These are phyloP conservation scores for Dalechampia spathulata DNA, from an alignment of 441 rosid species.

Conservation along the genomic window DNA sequence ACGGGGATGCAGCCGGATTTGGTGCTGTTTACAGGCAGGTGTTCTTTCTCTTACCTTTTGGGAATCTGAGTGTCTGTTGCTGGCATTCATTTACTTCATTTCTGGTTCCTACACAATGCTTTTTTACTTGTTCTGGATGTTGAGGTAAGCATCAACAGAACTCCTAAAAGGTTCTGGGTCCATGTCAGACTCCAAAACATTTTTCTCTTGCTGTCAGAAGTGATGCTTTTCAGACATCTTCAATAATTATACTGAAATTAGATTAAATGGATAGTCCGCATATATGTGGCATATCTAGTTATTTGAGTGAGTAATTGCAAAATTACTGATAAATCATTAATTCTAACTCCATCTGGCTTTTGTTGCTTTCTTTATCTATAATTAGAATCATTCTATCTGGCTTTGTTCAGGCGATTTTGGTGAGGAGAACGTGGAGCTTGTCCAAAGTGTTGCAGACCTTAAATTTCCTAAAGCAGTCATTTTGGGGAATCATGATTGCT, in stretches of 20 bases:
- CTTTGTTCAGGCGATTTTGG: slow-evolving; percentile 80
- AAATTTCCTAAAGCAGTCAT: slow-evolving; percentile 70
- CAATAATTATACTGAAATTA: not conserved
- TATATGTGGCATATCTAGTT: not conserved
- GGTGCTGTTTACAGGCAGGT: slow-evolving; percentile 91
- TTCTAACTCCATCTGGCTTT: not conserved
- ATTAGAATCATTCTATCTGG: not conserved
- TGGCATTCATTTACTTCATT: slow-evolving; percentile 5
- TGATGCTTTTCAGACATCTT: not conserved
- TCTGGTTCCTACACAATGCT: slow-evolving; percentile 2
- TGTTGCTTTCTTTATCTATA: not conserved
- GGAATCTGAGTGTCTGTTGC: slow-evolving; percentile 4
- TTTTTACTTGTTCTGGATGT: not conserved
- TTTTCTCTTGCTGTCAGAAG: not conserved
- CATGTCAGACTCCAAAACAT: not conserved
- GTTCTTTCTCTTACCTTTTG: slow-evolving; percentile 15
- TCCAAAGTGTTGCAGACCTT: slow-evolving; percentile 56
- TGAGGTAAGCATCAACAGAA: slow-evolving; percentile 9
- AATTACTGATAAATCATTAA: not conserved
- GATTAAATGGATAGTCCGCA: slow-evolving; percentile 2
- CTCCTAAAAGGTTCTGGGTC: not conserved
- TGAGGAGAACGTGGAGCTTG: slow-evolving; percentile 63
- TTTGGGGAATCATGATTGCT: slow-evolving; percentile 87
- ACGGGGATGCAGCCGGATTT: slow-evolving; percentile 68
- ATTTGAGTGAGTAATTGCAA: not conserved